phyloP scores from a whole-genome alignment of 345 rosid species.

The Schrenkiella parvula region DNA sequence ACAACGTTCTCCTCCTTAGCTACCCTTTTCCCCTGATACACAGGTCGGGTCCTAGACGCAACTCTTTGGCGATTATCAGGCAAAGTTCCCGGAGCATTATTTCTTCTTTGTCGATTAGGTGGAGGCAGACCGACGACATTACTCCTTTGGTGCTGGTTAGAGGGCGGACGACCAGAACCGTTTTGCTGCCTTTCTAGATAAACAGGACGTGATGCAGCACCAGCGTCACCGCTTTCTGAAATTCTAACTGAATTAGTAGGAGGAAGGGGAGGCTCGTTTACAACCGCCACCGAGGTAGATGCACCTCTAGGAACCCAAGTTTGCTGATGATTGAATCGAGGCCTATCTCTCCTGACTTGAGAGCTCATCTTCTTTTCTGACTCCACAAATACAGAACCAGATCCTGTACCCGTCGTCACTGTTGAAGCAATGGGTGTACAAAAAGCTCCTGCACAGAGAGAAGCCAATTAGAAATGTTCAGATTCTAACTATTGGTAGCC shows the following conservation, averaged over 20 bases:
- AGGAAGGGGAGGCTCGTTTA: constrained; percentile 8
- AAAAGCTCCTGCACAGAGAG: not conserved
- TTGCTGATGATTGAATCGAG: constrained; percentile 44
- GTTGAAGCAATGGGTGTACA: not conserved
- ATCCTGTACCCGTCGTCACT: constrained; percentile 7
- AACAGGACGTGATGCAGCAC: constrained; percentile 7
- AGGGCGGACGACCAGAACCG: not conserved
- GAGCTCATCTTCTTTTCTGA: constrained; percentile 49
- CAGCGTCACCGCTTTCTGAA: constrained; percentile 9
- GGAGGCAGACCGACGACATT: constrained; percentile 1
- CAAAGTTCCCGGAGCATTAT: constrained; percentile 22
- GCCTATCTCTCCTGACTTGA: constrained; percentile 51
- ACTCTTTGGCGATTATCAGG: constrained; percentile 37
- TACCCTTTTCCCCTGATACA: constrained; percentile 40
- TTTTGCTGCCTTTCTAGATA: constrained; percentile 10
- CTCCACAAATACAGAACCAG: constrained; percentile 21
- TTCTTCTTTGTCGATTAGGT: constrained; percentile 37
- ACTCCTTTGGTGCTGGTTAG: constrained; percentile 29
- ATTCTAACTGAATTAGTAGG: constrained; percentile 24
- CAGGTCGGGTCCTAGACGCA: constrained; percentile 32
- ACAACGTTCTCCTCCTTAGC: constrained; percentile 31
- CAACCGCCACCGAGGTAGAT: constrained; percentile 18
- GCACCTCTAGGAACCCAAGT: constrained; percentile 76
- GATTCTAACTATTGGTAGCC: not conserved
- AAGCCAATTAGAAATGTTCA: not conserved